Evolutionary conservation across 768 basidiomycete genomes (phyloP).

Genomic region (Panellus pusillus): DNA sequence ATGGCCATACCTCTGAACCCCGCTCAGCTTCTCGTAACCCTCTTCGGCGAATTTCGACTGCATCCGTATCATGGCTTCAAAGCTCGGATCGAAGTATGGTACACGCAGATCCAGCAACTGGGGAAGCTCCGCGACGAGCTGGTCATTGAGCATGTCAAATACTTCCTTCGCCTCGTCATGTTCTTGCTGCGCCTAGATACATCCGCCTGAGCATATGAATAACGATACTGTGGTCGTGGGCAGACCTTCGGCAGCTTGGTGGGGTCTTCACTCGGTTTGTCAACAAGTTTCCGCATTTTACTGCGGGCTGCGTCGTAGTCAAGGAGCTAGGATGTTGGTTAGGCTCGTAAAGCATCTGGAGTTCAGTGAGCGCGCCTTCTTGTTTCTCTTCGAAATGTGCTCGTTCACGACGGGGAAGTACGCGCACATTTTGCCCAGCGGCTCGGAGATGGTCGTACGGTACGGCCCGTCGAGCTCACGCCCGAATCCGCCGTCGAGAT

Average conservation of each 20-base stretch:
- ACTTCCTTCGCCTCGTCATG: slow-evolving; percentile 93
- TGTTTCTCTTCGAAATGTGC: slow-evolving; percentile 90
- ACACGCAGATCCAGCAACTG: slow-evolving; percentile 92
- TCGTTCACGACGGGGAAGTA: slow-evolving; percentile 95
- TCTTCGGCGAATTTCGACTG: slow-evolving; percentile 98
- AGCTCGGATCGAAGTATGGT: slow-evolving; percentile 97
- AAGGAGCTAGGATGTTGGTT: slow-evolving; percentile 59
- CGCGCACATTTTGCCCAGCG: slow-evolving; percentile 93
- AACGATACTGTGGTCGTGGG: neutral
- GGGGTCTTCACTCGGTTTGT: slow-evolving; percentile 92
- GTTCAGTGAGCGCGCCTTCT: slow-evolving; percentile 64
- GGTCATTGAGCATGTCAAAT: slow-evolving; percentile 90
- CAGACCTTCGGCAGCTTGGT: slow-evolving; percentile 83
- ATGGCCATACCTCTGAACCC: slow-evolving; percentile 75
- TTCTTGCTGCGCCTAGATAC: slow-evolving; percentile 84
- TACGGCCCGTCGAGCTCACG: slow-evolving; percentile 91
- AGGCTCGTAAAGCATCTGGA: neutral
- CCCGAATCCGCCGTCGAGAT: slow-evolving; percentile 82
- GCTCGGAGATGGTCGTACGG: slow-evolving; percentile 92
- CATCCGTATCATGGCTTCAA: slow-evolving; percentile 98
- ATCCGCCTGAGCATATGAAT: neutral
- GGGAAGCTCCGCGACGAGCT: slow-evolving; percentile 88
- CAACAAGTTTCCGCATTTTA: slow-evolving; percentile 83
- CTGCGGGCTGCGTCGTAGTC: slow-evolving; percentile 95
- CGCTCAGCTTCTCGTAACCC: slow-evolving; percentile 94